Conservation (phyloP, 1,139 yeast species). For the Sugiyamaella neomexicana region DNA sequence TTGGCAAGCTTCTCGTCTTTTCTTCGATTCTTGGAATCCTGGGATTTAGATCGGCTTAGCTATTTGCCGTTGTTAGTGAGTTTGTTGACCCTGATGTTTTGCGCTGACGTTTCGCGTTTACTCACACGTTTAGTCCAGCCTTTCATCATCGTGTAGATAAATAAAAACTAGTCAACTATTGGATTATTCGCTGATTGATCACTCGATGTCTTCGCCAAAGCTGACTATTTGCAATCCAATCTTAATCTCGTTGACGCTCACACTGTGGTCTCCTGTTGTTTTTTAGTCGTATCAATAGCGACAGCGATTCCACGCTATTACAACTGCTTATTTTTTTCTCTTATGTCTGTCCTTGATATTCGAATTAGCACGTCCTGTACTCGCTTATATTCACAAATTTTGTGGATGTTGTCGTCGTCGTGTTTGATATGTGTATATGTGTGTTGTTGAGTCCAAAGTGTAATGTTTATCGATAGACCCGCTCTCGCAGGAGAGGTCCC, state of each 20-base stretch:
- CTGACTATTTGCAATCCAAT: no score
- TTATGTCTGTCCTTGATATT: no score
- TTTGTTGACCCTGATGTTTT: neutral
- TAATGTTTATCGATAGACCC: neutral
- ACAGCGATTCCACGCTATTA: no score
- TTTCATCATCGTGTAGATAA: conserved; percentile 38
- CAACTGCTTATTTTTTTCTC: no score
- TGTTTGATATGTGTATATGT: neutral
- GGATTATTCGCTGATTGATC: no score
- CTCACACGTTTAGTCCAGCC: conserved; percentile 42
- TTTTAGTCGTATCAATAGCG: no score
- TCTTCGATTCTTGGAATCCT: conserved; percentile 28
- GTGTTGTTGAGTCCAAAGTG: neutral
- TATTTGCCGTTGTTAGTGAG: conserved; percentile 9
- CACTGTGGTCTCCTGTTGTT: no score
- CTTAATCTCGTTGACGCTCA: no score
- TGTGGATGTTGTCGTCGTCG: neutral
- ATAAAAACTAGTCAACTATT: neutral
- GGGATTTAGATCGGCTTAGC: conserved; percentile 37
- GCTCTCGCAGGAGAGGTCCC: neutral
- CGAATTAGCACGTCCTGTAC: no score
- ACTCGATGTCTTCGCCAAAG: no score
- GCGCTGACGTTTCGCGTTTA: conserved; percentile 1
- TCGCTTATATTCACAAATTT: neutral
- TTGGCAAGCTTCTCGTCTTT: conserved; percentile 25